Evolutionary conservation across 1,284 basidiomycete genomes (phyloP), one percentile per base, ranked within the genome.

Genomic region (Xanthoconium separans): DNA sequence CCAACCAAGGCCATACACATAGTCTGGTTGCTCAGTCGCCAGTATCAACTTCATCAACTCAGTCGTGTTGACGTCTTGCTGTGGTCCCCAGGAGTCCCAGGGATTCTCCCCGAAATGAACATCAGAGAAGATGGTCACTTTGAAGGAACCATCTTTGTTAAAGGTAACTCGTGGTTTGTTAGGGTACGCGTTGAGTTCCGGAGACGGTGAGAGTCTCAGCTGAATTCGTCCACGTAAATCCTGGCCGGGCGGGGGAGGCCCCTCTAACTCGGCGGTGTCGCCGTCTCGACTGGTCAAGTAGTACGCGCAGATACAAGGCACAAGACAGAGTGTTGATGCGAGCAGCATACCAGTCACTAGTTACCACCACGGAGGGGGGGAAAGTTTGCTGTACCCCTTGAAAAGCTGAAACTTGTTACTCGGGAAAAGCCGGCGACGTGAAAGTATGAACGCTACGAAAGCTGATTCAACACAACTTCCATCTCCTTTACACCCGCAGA

Each of bases 91-190:
- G 10, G 56, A 66, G 50, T 84, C 83, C 82, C 83, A 85, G 8
- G 84, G 83, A 60, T 86, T 84, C 66, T 86, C 85, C 22, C 85
- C 85, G 55, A 77, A 87, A 61, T 87, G 85, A 31, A 86, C 64
- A 60, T 87, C 85, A 4, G 83, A 85, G 64, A 87, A 85, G 5
- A 88, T 75, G 15, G 82, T 85, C 44, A 88, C 62, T 65, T 85
- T 86, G 75, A 87, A 85, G 1, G 80, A 80, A 2, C 81, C 81
- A 61, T 85, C 77, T 0, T 60, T 16, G 11, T 71, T 70, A 64
- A 84, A 84, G 5, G 66, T 69, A 4, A 83, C 58, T 9, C 74
- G 74, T 6, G 75, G 75, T 55, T 84, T 83, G 45, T 65, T 58
- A 0, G 77, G 75, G 59, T 82, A 83, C 6, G 81, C 81, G 47